Evolutionary conservation across 2,329 filamentous ascomycete genomes (phyloP).

Genomic region (Colletotrichum sublineola): DNA sequence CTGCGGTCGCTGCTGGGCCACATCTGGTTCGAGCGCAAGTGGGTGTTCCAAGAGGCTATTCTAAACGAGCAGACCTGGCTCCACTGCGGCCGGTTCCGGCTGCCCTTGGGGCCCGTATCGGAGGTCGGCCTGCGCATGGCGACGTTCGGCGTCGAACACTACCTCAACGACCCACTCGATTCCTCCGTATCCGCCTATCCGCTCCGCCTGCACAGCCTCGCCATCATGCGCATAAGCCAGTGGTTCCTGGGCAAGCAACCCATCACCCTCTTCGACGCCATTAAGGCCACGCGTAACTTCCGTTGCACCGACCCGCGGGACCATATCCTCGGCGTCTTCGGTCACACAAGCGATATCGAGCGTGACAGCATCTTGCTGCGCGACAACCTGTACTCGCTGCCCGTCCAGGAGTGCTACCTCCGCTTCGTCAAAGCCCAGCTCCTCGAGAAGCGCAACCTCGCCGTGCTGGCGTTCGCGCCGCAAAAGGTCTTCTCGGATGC

Average conservation of each 20-base stretch:
- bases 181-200: background rate
- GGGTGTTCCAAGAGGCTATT: constrained; percentile 24
- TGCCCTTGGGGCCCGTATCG: constrained; percentile 8
- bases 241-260: constrained; percentile 22
- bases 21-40: constrained; percentile 26
- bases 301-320: constrained; percentile 25
- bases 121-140: constrained; percentile 20
- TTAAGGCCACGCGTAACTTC: constrained; percentile 17
- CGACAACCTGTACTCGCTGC: constrained; percentile 12
- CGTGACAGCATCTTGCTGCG: constrained; percentile 20
- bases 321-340: constrained; percentile 18
- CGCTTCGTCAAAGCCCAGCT: constrained; percentile 18
- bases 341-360: constrained; percentile 11
- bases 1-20: constrained; percentile 4
- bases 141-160: background rate
- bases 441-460: background rate
- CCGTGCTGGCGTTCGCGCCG: constrained; percentile 6
- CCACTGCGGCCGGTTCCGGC: constrained; percentile 18
- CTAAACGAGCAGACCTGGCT: constrained; percentile 13
- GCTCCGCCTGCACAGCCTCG: constrained; percentile 16
- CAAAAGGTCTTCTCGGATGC: constrained; percentile 9
- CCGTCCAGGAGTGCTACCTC: constrained; percentile 15
- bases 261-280: constrained; percentile 19
- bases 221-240: constrained; percentile 20
- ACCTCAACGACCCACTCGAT: constrained; percentile 1